A percentile compares a stretch with the other conserved stretches of the same genome.
phyloP scores from a whole-genome alignment of 2,329 filamentous ascomycete genomes.

The Cadophora malorum region DNA sequence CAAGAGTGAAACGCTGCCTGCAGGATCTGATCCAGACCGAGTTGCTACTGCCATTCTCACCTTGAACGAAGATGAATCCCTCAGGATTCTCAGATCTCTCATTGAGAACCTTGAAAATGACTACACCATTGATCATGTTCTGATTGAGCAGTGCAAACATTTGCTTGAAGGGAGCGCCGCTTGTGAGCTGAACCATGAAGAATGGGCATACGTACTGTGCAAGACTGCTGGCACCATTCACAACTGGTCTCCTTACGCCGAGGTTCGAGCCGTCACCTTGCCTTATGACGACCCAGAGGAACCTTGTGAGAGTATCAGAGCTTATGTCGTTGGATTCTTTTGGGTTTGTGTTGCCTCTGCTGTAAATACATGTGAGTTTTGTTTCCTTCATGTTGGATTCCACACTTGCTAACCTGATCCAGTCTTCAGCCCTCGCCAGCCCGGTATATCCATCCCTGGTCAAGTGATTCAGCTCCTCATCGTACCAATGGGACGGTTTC shows the following conservation, averaged over 20 bases:
- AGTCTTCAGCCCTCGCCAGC: conserved; percentile 29
- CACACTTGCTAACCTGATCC: not conserved
- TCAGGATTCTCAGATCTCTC: conserved; percentile 31
- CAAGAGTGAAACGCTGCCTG: conserved; percentile 39
- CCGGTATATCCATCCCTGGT: conserved; percentile 26
- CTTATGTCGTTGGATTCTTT: conserved; percentile 42
- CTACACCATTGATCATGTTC: conserved; percentile 36
- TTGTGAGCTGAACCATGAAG: conserved; percentile 42
- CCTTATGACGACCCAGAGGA: conserved; percentile 43
- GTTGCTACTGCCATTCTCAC: conserved; percentile 39
- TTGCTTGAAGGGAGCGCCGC: conserved; percentile 39
- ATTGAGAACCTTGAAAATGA: conserved; percentile 39
- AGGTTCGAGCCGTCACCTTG: conserved; percentile 42
- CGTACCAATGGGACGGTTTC: conserved; percentile 24
- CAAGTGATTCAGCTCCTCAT: conserved; percentile 27
- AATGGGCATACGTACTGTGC: conserved; percentile 41
- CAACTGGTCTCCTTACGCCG: conserved; percentile 39
- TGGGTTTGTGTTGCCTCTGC: conserved; percentile 37
- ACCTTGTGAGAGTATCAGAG: conserved; percentile 43
- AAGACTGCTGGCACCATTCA: conserved; percentile 33
- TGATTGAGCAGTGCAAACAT: conserved; percentile 34
- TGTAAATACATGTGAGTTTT: conserved; percentile 29
- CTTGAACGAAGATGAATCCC: conserved; percentile 37
- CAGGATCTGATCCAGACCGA: conserved; percentile 40
- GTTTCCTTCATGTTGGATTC: not conserved